Base-by-base conservation (phyloP, 2,329 filamentous ascomycete genomes). In the Ascochyta koolunga region DNA sequence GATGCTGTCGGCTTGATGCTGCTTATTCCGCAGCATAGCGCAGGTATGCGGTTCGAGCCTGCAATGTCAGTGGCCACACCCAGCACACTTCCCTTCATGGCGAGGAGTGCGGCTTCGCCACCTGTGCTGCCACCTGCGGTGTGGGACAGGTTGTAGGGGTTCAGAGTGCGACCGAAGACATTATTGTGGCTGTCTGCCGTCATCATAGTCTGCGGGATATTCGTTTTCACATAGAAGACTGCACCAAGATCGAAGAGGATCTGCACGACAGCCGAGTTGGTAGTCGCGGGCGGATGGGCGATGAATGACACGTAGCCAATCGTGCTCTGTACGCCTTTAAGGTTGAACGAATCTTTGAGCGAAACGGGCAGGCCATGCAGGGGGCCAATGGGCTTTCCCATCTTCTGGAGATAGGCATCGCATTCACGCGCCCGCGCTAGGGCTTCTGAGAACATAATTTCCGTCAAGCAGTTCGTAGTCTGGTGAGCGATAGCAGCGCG, bases 51-150 rank as follows among this genome's bases (percentile, higher is more conserved):
- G 45, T 82, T 79, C 2, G 71, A 76, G 2, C 65, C 64, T 36
- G 27, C 77, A 42, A 88, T 86, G 56, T 88, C 86, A 0, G 86
- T 88, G 0, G 84, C 85, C 11, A 88, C 78, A 1, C 87, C 87
- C 1, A 89, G 64, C 46, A 84, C 77, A 27, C 77, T 82, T 0
- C 86, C 86, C 24, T 79, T 77, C 76, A 88, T 80, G 4, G 81
- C 82, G 18, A 88, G 62, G 9, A 88, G 70, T 0, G 82, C 84
- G 0, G 80, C 86, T 67, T 89, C 86, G 11, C 88, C 88, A 10
- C 88, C 88, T 0, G 83, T 85, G 9, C 82, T 85, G 2, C 89
- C 88, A 5, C 88, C 88, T 0, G 85, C 80, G 0, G 83, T 85
- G 27, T 87, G 76, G 18, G 79, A 74, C 1, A 83, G 79, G 54